Conservation (phyloP, 805 yeast species). For the Metschnikowia santaceciliae region DNA sequence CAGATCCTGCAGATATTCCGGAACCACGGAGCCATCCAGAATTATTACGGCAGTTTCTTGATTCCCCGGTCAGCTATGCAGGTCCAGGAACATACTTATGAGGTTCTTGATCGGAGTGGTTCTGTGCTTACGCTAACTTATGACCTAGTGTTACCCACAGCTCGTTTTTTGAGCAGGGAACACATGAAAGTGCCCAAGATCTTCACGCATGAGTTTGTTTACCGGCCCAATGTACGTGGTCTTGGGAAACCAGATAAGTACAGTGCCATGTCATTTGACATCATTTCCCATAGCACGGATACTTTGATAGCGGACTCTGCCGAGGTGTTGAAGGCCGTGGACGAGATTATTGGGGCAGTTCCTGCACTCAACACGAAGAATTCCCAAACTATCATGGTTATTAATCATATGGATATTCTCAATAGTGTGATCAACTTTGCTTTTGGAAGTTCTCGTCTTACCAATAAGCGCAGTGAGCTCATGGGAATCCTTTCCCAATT, state of each 20-base stretch:
- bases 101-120: constrained; percentile 81
- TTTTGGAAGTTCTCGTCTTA: constrained; percentile 68
- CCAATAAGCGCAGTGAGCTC: constrained; percentile 56
- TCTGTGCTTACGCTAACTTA: constrained; percentile 84
- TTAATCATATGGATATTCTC: constrained; percentile 80
- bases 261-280: constrained; percentile 84
- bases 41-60: constrained; percentile 56
- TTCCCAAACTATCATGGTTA: constrained; percentile 52
- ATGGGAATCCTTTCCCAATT: constrained; percentile 70
- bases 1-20: constrained; percentile 62
- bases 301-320: constrained; percentile 53
- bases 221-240: constrained; percentile 57
- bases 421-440: constrained; percentile 61
- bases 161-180: constrained; percentile 72
- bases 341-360: constrained; percentile 61
- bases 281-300: constrained; percentile 45
- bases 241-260: constrained; percentile 68
- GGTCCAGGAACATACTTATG: constrained; percentile 63
- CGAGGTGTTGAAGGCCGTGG: constrained; percentile 78
- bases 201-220: constrained; percentile 77
- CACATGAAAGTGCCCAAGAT: constrained; percentile 52
- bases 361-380: constrained; percentile 57
- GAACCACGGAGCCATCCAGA: constrained; percentile 85
- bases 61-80: constrained; percentile 77
- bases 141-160: constrained; percentile 87